Base-by-base conservation (phyloP, 441 rosid species). In the Kokia cookei region DNA sequence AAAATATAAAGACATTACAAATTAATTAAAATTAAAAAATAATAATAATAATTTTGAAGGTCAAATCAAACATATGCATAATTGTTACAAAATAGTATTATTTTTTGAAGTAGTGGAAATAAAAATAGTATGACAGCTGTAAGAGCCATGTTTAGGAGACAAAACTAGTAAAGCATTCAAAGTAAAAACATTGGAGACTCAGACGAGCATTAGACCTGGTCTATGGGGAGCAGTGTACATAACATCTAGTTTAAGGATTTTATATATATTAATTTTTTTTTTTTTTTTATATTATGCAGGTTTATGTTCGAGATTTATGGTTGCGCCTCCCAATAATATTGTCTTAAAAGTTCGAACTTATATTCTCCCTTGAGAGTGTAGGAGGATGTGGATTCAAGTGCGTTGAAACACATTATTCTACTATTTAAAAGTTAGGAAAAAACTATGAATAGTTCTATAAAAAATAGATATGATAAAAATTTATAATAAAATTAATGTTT, bases 61-160 rank as follows among this genome's bases (percentile, higher is more conserved):
- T 5, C 9, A 2, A 51, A 51, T 51, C 8, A n/a, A 51, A 51
- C 22, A 5, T 51, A 6, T 0, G n/a, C 7, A 1, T 15, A 51
- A 4, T 1, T 15, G 24, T 2, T 6, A 51, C 24, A 51, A 7
- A 6, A 50, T 50, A 50, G 5, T 14, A 50, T 50, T 50, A 15
- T 50, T 50, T 50, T 15, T 19, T 19, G 3, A 57, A 57, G n/a
- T 24, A 5, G 24, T 58, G 35, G 55, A 59, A 64, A 17, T 48
- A 12, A 35, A 65, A 53, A 32, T n/a, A 8, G 37, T 64, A 32
- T 22, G 80, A 85, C 93, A 86, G 90, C 92, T 89, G 89, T 78
- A 69, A 65, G 76, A 85, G 84, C 12, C 76, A 76, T 7, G 79
- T 72, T n/a, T 7, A 58, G 89, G 89, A 77, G 88, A 90, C 87